Evolutionary conservation across 345 rosid genomes (phyloP), one percentile per base, ranked within the genome.

Genomic region (Streptanthus diversifolius): DNA sequence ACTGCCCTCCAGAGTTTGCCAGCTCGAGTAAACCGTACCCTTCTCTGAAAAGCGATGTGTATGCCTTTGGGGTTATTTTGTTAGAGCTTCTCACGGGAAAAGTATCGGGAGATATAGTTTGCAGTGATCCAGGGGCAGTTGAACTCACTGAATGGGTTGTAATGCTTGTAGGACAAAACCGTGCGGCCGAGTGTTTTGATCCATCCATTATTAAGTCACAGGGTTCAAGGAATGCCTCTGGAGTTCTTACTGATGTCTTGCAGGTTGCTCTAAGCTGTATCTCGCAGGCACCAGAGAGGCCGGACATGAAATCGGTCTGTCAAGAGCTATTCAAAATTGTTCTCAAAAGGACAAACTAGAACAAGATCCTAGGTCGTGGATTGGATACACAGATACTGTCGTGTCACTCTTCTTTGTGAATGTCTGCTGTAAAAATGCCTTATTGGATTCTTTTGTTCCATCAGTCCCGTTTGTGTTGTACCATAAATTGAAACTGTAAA

Each of bases 121-220:
- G 85, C 13, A 77, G 82, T 6, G 84, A 82, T 61, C 79, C 86
- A 13, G 88, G 95, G 61, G 80, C 75, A 0, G 89, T 90, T 49
- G 95, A 92, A 70, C 81, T 92, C 58, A 90, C 95, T 3, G 95
- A 92, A 24, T 92, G 95, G 98, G 98, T 87, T 37, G 77, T 75
- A 69, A 43, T 85, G 37, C 67, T 87, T 51, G 90, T 86, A 4
- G 75, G 74, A 8, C 83, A 86, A 76, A 81, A 82, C 79, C 86
- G 89, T 8, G 62, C 82, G 0, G 15, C 21, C 1, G 85, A 90
- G 78, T 92, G 98, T 86, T 88, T 83, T 3, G 91, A 90, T 76
- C 77, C 74, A 40, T 24, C 77, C 72, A 72, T 92, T 59, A 29
- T 64, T 52, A 77, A 64, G 49, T 24, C 69, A 9, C 63, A 65